Conservation (phyloP, 116 monocot genomes). For the Phalaenopsis hybrid region DNA sequence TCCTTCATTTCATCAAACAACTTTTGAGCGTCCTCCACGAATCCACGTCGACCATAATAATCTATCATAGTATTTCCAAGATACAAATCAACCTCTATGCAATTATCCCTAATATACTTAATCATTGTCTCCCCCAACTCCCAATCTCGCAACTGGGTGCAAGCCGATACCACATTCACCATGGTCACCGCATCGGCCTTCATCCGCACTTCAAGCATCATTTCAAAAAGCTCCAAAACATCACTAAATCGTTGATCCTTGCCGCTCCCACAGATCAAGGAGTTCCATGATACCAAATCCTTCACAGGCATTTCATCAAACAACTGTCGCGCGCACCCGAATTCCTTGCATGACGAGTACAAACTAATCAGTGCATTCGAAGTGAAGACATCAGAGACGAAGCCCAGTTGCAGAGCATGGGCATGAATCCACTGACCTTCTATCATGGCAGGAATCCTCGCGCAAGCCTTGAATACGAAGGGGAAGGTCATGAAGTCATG, state of each 20-base stretch:
- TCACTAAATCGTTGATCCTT: slow-evolving; percentile 14
- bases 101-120: slow-evolving; percentile 23
- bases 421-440: slow-evolving; percentile 24
- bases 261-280: slow-evolving; percentile 27
- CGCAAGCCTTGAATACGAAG: slow-evolving; percentile 36
- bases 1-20: slow-evolving; percentile 34
- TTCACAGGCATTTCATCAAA: slow-evolving; percentile 39
- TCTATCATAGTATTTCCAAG: slow-evolving; percentile 48
- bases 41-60: slow-evolving; percentile 27
- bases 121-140: slow-evolving; percentile 21
- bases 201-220: slow-evolving; percentile 15
- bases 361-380: slow-evolving; percentile 32
- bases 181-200: slow-evolving; percentile 36
- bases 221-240: slow-evolving; percentile 19
- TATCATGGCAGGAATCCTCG: slow-evolving; percentile 7
- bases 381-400: slow-evolving; percentile 18
- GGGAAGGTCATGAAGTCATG: slow-evolving; percentile 43
- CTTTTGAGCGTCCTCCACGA: slow-evolving; percentile 18
- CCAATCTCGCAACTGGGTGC: slow-evolving; percentile 33
- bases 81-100: slow-evolving; percentile 28
- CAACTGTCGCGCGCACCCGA: slow-evolving; percentile 11
- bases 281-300: slow-evolving; percentile 47
- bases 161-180: slow-evolving; percentile 34
- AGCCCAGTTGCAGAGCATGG: slow-evolving; percentile 24
- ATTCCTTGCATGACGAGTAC: slow-evolving; percentile 13